Evolutionary conservation across 1,284 basidiomycete species (phyloP).

Genomic region (Leucoagaricus sp.): DNA sequence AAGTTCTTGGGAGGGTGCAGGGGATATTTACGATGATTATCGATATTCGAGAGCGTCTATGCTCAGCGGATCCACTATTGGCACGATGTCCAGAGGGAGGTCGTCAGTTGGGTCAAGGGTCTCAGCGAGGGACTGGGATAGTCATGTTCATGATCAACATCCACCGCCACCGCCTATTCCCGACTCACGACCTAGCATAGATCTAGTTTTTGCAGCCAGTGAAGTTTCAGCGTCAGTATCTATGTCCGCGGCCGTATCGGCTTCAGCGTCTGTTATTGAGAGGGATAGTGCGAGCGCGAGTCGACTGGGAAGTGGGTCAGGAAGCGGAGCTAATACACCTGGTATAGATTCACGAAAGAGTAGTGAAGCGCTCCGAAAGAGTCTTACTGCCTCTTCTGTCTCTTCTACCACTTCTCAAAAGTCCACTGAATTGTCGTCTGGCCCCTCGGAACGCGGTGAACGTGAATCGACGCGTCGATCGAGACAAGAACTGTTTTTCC

Average conservation of each 20-base stretch:
- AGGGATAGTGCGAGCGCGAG: too few species aligned
- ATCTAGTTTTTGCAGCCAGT: constrained; percentile 13
- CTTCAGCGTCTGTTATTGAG: too few species aligned
- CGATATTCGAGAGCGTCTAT: constrained; percentile 68
- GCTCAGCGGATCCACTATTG: constrained; percentile 14
- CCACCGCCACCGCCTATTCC: constrained; percentile 42
- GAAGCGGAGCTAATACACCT: background rate
- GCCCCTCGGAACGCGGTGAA: background rate
- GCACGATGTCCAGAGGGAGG: background rate
- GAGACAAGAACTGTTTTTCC: constrained; percentile 8
- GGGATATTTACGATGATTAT: constrained; percentile 75
- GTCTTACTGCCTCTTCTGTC: too few species aligned
- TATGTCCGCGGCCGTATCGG: too few species aligned
- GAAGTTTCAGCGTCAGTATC: too few species aligned
- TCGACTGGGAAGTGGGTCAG: background rate
- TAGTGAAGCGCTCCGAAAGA: background rate
- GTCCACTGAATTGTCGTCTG: background rate
- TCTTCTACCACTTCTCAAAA: constrained; percentile 2
- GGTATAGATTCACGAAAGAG: constrained; percentile 11
- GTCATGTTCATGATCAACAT: constrained; percentile 15
- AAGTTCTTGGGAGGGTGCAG: constrained; percentile 55
- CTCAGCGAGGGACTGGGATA: constrained; percentile 26
- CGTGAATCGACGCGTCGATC: background rate
- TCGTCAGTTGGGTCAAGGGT: constrained; percentile 23
- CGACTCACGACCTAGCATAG: constrained; percentile 21